These are phyloP conservation scores for Sclerospora graminicola DNA, from an alignment of 352 stramenopile genomes.

Conservation along the genomic window DNA sequence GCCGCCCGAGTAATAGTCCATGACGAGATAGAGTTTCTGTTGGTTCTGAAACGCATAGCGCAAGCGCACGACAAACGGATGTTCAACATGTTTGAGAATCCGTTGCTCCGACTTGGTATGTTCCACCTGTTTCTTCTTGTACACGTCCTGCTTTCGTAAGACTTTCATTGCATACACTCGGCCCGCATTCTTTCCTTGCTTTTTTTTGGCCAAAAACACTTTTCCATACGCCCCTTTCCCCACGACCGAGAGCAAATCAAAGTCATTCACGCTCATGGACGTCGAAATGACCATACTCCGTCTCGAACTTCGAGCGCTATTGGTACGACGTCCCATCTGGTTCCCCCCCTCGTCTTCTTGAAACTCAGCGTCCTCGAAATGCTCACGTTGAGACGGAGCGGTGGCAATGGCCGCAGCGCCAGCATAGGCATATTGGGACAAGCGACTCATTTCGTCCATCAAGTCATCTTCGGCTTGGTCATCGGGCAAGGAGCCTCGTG, in stretches of 20 bases:
- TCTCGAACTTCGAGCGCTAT: slow-evolving; percentile 31
- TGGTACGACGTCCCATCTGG: slow-evolving; percentile 23
- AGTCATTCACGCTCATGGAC: slow-evolving; percentile 79
- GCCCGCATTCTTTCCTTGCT: slow-evolving; percentile 49
- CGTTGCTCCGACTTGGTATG: slow-evolving; percentile 84
- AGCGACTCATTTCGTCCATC: slow-evolving; percentile 71
- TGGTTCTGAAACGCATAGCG: slow-evolving; percentile 85
- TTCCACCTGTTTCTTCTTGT: slow-evolving; percentile 80
- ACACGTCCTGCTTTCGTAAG: slow-evolving; percentile 76
- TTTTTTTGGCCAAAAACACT: slow-evolving; percentile 80
- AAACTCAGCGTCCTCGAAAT: slow-evolving; percentile 71
- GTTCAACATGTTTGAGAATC: slow-evolving; percentile 82
- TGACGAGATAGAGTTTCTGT: slow-evolving; percentile 83
- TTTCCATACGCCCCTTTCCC: slow-evolving; percentile 85
- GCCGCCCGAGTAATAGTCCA: slow-evolving; percentile 85
- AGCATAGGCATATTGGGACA: slow-evolving; percentile 65
- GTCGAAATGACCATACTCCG: slow-evolving; percentile 76
- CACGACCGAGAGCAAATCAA: slow-evolving; percentile 76
- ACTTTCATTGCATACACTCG: slow-evolving; percentile 88
- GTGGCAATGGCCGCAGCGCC: slow-evolving; percentile 42
- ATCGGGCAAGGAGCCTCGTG: slow-evolving; percentile 65
- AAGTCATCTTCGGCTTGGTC: slow-evolving; percentile 58
- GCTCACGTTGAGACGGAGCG: slow-evolving; percentile 37
- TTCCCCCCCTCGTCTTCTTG: slow-evolving; percentile 30
- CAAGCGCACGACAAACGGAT: slow-evolving; percentile 83